Evolutionary conservation across 108 stramenopile genomes (phyloP), one percentile per base, ranked within the genome.

Genomic region (Schizochytrium sp.): DNA sequence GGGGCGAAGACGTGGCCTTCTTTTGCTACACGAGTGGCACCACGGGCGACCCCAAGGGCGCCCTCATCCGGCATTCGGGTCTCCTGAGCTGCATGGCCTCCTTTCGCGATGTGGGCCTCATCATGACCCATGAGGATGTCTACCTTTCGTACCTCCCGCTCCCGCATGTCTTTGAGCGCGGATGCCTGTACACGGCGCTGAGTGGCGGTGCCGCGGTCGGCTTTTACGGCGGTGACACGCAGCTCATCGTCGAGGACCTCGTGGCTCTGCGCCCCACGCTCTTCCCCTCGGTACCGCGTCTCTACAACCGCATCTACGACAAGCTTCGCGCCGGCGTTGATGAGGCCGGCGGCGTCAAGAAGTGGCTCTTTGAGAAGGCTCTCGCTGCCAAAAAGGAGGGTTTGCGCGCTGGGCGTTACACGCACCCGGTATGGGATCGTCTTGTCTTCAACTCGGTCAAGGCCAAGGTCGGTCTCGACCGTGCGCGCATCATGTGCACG

Each of bases 151-250:
- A 98, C 93, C 93, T 99, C 43, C 98, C 98, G 18, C 92, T 98
- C 57, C 96, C 98, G 5, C 98, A 99, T 92, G 97, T 99, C 76
- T 97, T 97, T 90, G 98, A 99, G 93, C 94, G 97, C 8, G 90
- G 94, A 48, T 93, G 97, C 45, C 59, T 92, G 47, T 87, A 87
- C 44, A 93, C 92, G 87, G 89, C 96, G 23, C 92, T 96, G 55
- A 58, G 88, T 21, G 72, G 63, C 14, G 97, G 96, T 4, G 96
- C 94, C 25, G 93, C 94, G 43, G 93, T 97, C 60, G 97, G 94
- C 29, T 98, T 97, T 90, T 97, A 90, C 72, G 92, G 95, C 0
- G 98, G 98, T 10, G 96, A 97, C 90, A 95, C 96, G 19, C 59
- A 91, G n/a, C 90, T 92, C 5, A 89, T 98, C 57, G 93, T 96